These are phyloP conservation scores for Plasmopara halstedii DNA, from an alignment of 352 stramenopile species.

Conservation along the genomic window DNA sequence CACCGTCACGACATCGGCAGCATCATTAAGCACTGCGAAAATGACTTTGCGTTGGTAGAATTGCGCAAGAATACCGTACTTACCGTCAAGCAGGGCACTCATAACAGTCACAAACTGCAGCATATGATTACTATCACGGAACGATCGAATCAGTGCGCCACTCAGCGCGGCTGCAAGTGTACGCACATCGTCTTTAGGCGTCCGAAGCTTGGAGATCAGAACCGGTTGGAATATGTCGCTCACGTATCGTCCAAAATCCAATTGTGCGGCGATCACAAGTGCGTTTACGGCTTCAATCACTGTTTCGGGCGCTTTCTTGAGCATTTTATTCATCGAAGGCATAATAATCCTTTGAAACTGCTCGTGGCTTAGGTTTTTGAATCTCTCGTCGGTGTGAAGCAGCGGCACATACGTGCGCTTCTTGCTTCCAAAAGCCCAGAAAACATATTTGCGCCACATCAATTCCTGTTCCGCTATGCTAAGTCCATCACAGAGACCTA, in stretches of 20 bases:
- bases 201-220: conserved; percentile 65
- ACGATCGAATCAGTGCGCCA: conserved; percentile 39
- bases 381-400: conserved; percentile 30
- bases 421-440: conserved; percentile 79
- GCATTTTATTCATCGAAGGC: conserved; percentile 57
- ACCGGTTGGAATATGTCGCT: conserved; percentile 57
- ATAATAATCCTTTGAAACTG: conserved; percentile 64
- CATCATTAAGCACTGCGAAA: conserved; percentile 57
- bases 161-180: conserved; percentile 39
- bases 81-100: conserved; percentile 59
- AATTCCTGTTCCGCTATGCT: conserved; percentile 27
- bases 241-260: conserved; percentile 68
- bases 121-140: conserved; percentile 45
- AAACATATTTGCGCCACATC: conserved; percentile 49
- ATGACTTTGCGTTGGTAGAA: conserved; percentile 80
- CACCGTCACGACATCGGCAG: conserved; percentile 26
- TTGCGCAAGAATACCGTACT: conserved; percentile 79
- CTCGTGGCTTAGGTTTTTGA: conserved; percentile 41
- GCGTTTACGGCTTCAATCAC: conserved; percentile 51
- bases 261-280: conserved; percentile 35
- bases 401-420: conserved; percentile 35
- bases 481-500: conserved; percentile 29
- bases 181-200: conserved; percentile 77
- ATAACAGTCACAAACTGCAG: conserved; percentile 48
- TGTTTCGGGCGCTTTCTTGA: conserved; percentile 79